Evolutionary conservation across 2,329 filamentous ascomycete genomes (phyloP), one percentile per base, ranked within the genome.

Genomic region (Shiraia sp.): DNA sequence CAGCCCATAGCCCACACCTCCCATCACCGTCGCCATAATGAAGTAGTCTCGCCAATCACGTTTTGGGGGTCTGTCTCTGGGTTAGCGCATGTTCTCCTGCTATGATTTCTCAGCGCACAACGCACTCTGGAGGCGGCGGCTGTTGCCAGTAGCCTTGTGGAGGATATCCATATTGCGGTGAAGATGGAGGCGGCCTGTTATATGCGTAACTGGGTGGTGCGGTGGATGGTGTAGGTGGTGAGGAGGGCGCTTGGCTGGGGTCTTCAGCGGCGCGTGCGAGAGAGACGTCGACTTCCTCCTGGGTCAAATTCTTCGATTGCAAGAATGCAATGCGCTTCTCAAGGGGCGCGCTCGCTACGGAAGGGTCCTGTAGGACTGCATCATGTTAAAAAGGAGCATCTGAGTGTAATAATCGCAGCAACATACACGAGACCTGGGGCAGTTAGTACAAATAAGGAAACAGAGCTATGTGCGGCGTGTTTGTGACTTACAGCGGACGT

Each of bases 1-100:
- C 15, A 96, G 72, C 0, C 91, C 92, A 63, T 96, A 97, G 27
- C 90, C 81, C 14, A 96, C 85, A 34, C 91, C 90, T 42, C 90
- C 87, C 49, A 95, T 86, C 10, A 97, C 88, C 0, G 93, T 99
- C 6, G 93, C 93, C 90, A 97, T 96, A 71, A 99, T 97, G 72
- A 99, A 99, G 88, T 90, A 97, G 67, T 99, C 93, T 48, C 95
- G 82, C 93, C 93, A 99, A 72, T 99, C 93, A 63, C 93, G 79
- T 65, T 83, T 85, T 3, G 90, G 90, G 2, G 83, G 62, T 40
- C 67, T 71, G 7, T 34, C 1, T 6, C 6, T 4, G 3, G 17
- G 40, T 66, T 42, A 63, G 62, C 40, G n/a, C n/a, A 26, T 44
- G 22, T 25, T 6, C 32, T 14, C 12, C n/a, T n/a, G n/a, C n/a